These are phyloP conservation scores for Cyclanthera cordifolia DNA, from an alignment of 306 rosid genomes.

Conservation along the genomic window DNA sequence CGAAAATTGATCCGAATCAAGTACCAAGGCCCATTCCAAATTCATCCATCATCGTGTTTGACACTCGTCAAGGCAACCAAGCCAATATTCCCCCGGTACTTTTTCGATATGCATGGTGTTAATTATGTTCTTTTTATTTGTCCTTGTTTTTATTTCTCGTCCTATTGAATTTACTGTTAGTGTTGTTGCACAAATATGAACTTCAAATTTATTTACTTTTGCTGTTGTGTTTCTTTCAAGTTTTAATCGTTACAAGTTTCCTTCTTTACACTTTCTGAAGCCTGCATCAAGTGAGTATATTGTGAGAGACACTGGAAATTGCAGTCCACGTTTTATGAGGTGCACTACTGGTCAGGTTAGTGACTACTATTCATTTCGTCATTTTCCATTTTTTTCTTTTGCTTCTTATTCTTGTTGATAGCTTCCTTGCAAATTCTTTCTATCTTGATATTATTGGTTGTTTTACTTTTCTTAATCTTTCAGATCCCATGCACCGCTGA, in stretches of 20 bases:
- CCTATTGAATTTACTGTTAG: constrained; percentile 7
- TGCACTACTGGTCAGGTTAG: constrained; percentile 92
- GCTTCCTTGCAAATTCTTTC: neutral
- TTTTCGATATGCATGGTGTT: neutral
- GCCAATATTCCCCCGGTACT: constrained; percentile 92
- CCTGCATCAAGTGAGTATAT: constrained; percentile 90
- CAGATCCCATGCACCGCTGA: constrained; percentile 90
- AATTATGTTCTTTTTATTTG: neutral
- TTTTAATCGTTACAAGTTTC: constrained; percentile 8
- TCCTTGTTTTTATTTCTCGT: constrained; percentile 6
- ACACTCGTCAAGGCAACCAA: constrained; percentile 86
- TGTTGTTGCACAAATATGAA: neutral
- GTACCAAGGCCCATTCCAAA: constrained; percentile 87
- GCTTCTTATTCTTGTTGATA: neutral
- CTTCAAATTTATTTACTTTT: neutral
- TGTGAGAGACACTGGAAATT: constrained; percentile 80
- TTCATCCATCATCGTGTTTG: constrained; percentile 60
- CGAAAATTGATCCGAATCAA: constrained; percentile 95
- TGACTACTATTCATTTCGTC: constrained; percentile 2
- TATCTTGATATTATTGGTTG: constrained; percentile 1
- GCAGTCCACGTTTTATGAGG: constrained; percentile 98
- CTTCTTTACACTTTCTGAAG: constrained; percentile 31
- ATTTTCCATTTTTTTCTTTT: neutral
- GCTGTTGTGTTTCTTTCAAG: constrained; percentile 14
- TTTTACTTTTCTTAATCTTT: constrained; percentile 17